Evolutionary conservation across 345 rosid genomes (phyloP).

Genomic region (Conringia planisiliqua): DNA sequence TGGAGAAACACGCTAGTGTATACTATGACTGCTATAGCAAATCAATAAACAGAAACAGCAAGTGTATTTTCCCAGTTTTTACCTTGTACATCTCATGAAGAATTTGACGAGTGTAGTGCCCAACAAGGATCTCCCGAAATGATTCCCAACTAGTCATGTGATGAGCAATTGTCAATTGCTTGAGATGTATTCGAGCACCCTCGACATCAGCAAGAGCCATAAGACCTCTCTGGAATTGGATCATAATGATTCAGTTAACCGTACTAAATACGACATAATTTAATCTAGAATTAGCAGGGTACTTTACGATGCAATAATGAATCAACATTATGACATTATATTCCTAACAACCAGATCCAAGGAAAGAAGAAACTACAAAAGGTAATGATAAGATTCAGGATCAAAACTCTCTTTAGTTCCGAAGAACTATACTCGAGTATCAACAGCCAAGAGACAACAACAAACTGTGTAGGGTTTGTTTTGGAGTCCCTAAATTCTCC

Average conservation of each 20-base stretch:
- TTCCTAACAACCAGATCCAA: background rate
- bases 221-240: constrained; percentile 69
- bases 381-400: background rate
- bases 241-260: constrained; percentile 7
- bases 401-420: background rate
- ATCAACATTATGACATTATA: background rate
- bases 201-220: constrained; percentile 97
- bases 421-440: background rate
- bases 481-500: background rate
- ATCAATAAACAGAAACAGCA: background rate
- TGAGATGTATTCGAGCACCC: constrained; percentile 88
- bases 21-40: background rate
- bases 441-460: background rate
- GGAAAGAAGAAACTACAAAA: background rate
- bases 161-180: constrained; percentile 68
- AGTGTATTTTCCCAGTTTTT: constrained; percentile 7
- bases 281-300: background rate
- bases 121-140: constrained; percentile 74
- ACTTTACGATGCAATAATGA: background rate
- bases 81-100: constrained; percentile 99
- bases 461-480: background rate
- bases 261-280: background rate
- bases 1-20: background rate
- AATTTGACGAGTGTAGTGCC: constrained; percentile 83
- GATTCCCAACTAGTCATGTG: constrained; percentile 96